Evolutionary conservation across 768 basidiomycete species (phyloP), one percentile per base, ranked within the genome.

Genomic region (Boletus reticuloceps): DNA sequence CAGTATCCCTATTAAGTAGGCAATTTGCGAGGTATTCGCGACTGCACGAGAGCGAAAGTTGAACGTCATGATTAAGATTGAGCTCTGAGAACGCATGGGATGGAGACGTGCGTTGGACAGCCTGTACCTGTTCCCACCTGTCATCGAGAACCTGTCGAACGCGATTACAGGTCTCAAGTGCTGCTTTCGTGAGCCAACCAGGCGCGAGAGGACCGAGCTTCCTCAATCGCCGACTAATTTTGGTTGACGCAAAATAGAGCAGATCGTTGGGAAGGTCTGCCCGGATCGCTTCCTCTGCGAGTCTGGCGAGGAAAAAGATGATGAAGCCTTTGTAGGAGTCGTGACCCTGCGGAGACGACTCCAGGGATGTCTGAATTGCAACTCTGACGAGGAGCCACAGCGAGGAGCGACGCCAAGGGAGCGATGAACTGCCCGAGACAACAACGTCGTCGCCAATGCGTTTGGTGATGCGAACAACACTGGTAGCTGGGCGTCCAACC

Each of bases 321-420:
- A 82, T 75, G 64, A 83, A 83, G 2, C 32, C 12, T 50, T 84
- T 83, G 67, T 84, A 83, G 0, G 64, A 59, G 14, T 40, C 43
- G 11, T 41, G 9, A 1, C 60, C 67, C 2, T 50, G 51, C 3
- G 34, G 11, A 27, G 40, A 55, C 8, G 29, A 37, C 9, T 55
- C 50, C 1, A 74, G 38, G 0, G 75, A 52, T 2, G 67, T 72
- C 42, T 75, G 74, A 13, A 76, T 38, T 1, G 57, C 55, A 3
- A 76, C 66, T 22, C 72, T 62, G n/a, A 72, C 47, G n/a, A 72
- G 43, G 16, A 75, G 63, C 75, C 74, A 77, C 12, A 75, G 56
- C 8, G 74, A 58, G 0, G 71, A 74, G 16, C 75, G 58, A n/a
- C 72, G 62, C 74, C 74, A 75, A n/a, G 75, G 75, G 6, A 56